phyloP scores from a whole-genome alignment of 2,329 filamentous ascomycete genomes.

The Teratosphaeriaceae sp. region DNA sequence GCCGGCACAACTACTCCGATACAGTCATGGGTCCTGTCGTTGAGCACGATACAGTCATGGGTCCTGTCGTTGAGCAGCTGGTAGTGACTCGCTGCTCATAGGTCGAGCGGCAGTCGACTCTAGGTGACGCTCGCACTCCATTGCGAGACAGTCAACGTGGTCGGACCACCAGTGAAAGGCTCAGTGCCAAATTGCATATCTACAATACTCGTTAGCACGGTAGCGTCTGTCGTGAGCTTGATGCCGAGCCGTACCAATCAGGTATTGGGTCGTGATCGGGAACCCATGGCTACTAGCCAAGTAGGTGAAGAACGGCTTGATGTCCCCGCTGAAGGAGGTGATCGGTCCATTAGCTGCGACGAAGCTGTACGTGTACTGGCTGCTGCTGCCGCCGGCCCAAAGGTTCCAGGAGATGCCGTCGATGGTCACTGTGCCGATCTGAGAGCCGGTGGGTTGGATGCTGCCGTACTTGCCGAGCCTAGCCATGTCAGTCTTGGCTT shows the following conservation, averaged over 20 bases:
- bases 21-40: too few relatives aligned
- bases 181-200: constrained; percentile 50
- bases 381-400: constrained; percentile 54
- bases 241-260: constrained; percentile 40
- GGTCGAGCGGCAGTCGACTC: not conserved
- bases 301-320: constrained; percentile 53
- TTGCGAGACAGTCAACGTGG: constrained; percentile 8
- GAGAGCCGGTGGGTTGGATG: constrained; percentile 35
- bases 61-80: too few relatives aligned
- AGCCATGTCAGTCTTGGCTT: too few relatives aligned
- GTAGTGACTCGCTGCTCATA: too few relatives aligned
- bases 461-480: too few relatives aligned
- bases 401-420: constrained; percentile 51
- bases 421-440: constrained; percentile 49
- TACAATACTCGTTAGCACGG: constrained; percentile 2
- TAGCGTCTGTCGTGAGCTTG: too few relatives aligned
- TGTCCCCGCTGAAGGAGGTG: constrained; percentile 51
- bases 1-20: too few relatives aligned
- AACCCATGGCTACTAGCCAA: constrained; percentile 45
- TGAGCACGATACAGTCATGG: too few relatives aligned
- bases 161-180: constrained; percentile 38
- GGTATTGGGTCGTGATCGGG: constrained; percentile 41
- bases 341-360: constrained; percentile 40
- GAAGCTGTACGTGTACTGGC: constrained; percentile 52
- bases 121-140: constrained; percentile 9